Conservation (phyloP, 2,329 filamentous ascomycete genomes). For the Lomentospora prolificans region DNA sequence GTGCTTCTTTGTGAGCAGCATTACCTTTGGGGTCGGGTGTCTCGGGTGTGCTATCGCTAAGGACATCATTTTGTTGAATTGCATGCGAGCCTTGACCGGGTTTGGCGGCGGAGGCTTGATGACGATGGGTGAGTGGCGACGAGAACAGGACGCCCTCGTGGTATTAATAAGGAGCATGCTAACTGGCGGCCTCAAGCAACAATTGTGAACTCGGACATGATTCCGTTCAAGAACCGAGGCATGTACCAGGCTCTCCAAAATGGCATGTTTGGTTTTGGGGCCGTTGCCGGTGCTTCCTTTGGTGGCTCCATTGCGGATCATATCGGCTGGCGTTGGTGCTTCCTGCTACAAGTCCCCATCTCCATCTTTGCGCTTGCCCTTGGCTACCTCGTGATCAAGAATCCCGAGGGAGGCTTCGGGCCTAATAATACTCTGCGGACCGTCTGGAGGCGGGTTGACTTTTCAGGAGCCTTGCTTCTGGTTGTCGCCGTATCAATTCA, state of each 20-base stretch:
- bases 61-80: constrained; percentile 49
- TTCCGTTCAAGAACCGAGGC: constrained; percentile 43
- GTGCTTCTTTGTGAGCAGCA: constrained; percentile 54
- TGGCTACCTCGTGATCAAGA: constrained; percentile 39
- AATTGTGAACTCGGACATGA: constrained; percentile 56
- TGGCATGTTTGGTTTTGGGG: constrained; percentile 50
- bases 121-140: constrained; percentile 48
- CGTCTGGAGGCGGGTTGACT: constrained; percentile 31
- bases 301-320: constrained; percentile 55
- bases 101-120: constrained; percentile 60
- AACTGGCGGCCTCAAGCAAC: too few species aligned
- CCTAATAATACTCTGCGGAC: neutral
- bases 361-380: constrained; percentile 44
- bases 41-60: constrained; percentile 53
- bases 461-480: constrained; percentile 45
- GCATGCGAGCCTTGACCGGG: constrained; percentile 57
- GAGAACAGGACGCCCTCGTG: neutral
- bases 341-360: constrained; percentile 51
- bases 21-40: constrained; percentile 53
- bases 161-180: too few species aligned
- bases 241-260: constrained; percentile 56
- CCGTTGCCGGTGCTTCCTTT: constrained; percentile 41
- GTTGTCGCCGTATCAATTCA: constrained; percentile 49
- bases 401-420: neutral
- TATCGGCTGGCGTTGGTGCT: constrained; percentile 61